Percentiles rank a stretch among this genome's conserved stretches.
Evolutionary conservation across 805 yeast species (phyloP).

Genomic region (Saccharomycopsis babjevae): DNA sequence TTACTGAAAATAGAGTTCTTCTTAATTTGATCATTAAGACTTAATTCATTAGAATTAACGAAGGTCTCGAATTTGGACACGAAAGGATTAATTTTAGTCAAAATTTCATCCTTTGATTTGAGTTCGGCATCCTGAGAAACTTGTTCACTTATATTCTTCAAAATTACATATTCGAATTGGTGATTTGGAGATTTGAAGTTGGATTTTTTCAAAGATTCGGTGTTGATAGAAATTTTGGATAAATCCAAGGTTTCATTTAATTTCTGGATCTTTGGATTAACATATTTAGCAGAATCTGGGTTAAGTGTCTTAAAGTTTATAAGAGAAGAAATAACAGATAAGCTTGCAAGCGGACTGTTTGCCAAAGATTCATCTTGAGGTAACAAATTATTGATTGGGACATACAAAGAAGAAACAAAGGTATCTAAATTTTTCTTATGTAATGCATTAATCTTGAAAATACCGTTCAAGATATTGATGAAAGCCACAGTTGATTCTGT

Average conservation of each 20-base stretch:
- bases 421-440: neutral
- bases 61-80: constrained; percentile 4
- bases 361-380: constrained; percentile 2
- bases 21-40: constrained; percentile 4
- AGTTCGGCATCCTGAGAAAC: neutral
- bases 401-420: constrained; percentile 4
- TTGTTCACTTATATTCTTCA: constrained; percentile 9
- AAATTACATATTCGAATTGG: constrained; percentile 10
- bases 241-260: constrained; percentile 2
- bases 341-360: neutral
- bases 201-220: neutral
- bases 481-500: neutral
- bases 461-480: constrained; percentile 11
- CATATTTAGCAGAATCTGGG: constrained; percentile 4
- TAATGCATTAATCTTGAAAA: constrained; percentile 6
- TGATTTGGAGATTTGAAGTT: constrained; percentile 1
- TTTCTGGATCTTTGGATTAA: constrained; percentile 4
- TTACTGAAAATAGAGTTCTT: constrained; percentile 8
- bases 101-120: constrained; percentile 1
- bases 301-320: constrained; percentile 4
- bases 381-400: constrained; percentile 8
- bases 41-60: neutral
- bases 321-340: constrained; percentile 10
- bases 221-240: neutral
- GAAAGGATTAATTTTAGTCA: constrained; percentile 7